Base-by-base conservation (phyloP, 345 rosid genomes). In the Populus pruinosa region DNA sequence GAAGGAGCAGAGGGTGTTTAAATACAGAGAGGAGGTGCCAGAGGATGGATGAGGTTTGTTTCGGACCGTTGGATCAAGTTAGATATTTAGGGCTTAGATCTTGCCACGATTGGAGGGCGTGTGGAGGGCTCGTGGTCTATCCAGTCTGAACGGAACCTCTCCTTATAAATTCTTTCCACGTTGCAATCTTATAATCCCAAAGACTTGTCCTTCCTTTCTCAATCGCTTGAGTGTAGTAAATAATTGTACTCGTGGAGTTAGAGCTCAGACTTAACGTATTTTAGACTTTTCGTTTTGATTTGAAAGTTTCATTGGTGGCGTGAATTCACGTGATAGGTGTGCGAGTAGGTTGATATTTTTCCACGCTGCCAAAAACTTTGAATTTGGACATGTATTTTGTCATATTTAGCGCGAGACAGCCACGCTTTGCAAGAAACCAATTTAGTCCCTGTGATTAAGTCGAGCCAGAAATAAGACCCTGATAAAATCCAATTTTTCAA, bases 91-190 rank as follows among this genome's bases (percentile, higher is more conserved):
- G 85, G 85, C 1, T 0, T 0, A 0, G 69, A 73, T 71, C 6
- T 2, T 2, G 25, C 31, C 93, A 86, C 82, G 82, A 81, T 77
- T 29, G 12, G 16, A 1, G 81, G 92, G 94, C 97, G 90, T 89
- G 97, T 92, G 97, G 89, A 13, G 74, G 49, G 67, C 97, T 84
- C 92, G 88, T 90, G 89, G 78, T 59, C 49, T 70, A 74, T 78
- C 90, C 82, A 68, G 82, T 78, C 71, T 47, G 73, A 39, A 76
- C 39, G 72, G 71, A 31, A 80, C 63, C 74, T 71, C 7, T 13
- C 1, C 38, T 1, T 0, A 29, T 43, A 43, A 43, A 44, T 29
- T 33, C 77, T 8, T 6, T 43, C 82, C 73, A 76, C 67, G 68
- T 36, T 2, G 35, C 47, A 1, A 14, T 1, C 21, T 29, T 0